phyloP scores from a whole-genome alignment of 345 rosid genomes.

The Bruguiera gymnorhiza region DNA sequence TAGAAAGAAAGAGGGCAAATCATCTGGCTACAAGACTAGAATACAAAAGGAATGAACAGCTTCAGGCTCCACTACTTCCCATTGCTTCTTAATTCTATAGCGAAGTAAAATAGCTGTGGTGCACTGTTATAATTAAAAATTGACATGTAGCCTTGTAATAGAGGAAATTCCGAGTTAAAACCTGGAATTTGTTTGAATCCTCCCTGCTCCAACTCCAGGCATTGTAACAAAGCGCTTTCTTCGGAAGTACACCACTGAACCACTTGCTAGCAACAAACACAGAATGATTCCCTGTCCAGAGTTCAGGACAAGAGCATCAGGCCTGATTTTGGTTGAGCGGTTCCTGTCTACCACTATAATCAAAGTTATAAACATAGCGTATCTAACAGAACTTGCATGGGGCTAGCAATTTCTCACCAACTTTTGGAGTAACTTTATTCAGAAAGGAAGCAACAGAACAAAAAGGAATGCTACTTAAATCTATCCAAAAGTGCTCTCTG shows the following conservation, averaged over 20 bases:
- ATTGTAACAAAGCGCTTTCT: constrained; percentile 46
- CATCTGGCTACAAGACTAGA: neutral
- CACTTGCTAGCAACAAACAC: constrained; percentile 56
- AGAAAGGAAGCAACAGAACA: no score
- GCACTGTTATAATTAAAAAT: neutral
- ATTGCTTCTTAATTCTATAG: neutral
- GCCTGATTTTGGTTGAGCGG: neutral
- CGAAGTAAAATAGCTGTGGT: neutral
- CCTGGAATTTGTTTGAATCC: constrained; percentile 61
- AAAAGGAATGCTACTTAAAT: no score
- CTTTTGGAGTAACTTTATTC: no score
- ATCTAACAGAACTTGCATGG: neutral
- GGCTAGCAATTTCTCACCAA: neutral
- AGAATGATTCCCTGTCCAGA: constrained; percentile 51
- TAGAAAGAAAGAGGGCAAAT: neutral
- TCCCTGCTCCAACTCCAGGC: constrained; percentile 55
- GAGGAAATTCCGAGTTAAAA: constrained; percentile 30
- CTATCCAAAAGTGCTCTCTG: no score
- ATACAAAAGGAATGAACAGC: neutral
- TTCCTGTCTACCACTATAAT: no score
- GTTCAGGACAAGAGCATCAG: constrained; percentile 5
- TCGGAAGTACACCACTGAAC: constrained; percentile 55
- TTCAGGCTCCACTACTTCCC: neutral
- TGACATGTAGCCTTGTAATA: neutral
- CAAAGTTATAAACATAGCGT: no score